These are phyloP conservation scores for Hyaloscypha bicolor DNA, from an alignment of 495 filamentous ascomycete species.

Conservation along the genomic window DNA sequence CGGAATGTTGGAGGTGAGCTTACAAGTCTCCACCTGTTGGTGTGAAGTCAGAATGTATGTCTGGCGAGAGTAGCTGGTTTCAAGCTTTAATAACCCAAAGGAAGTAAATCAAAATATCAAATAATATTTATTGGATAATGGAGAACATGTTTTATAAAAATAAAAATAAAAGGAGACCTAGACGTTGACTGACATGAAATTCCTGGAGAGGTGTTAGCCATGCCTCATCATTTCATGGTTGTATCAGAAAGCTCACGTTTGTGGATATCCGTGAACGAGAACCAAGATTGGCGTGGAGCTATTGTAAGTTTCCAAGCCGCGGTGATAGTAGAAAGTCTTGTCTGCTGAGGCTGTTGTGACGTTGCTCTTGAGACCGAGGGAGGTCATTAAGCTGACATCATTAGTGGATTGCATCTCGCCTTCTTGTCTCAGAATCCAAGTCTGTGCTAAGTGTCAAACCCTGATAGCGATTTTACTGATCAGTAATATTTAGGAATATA, in stretches of 20 bases:
- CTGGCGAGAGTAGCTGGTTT: neutral
- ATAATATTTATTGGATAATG: neutral
- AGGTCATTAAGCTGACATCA: constrained; percentile 18
- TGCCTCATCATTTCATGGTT: neutral
- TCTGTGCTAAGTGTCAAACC: neutral
- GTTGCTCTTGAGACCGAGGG: constrained; percentile 18
- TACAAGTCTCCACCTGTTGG: constrained; percentile 34
- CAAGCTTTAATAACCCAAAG: neutral
- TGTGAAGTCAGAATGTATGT: neutral
- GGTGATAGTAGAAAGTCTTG: constrained; percentile 26
- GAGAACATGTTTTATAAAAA: too few species aligned
- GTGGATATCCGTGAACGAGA: constrained; percentile 39
- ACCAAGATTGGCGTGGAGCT: constrained; percentile 33
- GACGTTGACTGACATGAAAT: constrained; percentile 15
- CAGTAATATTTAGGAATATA: too few species aligned
- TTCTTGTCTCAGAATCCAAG: neutral
- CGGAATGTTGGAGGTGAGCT: neutral
- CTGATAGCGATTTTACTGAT: too few species aligned
- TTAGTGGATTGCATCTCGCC: neutral
- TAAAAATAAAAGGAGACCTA: neutral
- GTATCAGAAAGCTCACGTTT: constrained; percentile 23
- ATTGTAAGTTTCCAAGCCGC: constrained; percentile 10
- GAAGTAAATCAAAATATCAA: neutral
- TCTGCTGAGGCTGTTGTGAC: constrained; percentile 4
- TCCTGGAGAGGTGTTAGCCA: constrained; percentile 13